phyloP scores from a whole-genome alignment of 1,139 yeast species.

The Scheffersomyces insectosa region DNA sequence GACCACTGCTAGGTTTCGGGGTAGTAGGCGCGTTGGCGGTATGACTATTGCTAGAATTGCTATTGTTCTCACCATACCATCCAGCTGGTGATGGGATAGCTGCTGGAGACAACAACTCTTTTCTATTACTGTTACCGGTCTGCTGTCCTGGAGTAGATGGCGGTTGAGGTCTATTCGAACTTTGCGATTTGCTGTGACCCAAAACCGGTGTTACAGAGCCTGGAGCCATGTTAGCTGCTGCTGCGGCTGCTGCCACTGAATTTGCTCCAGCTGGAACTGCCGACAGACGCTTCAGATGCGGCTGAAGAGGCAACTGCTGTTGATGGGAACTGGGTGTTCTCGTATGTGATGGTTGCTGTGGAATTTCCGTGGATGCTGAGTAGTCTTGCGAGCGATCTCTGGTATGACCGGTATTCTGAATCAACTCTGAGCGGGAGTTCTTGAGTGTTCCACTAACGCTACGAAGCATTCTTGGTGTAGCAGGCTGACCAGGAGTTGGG shows the following conservation, averaged over 20 bases:
- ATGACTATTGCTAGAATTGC: neutral
- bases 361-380: conserved; percentile 8
- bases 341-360: conserved; percentile 14
- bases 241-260: conserved; percentile 9
- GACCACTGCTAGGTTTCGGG: neutral
- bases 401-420: conserved; percentile 2
- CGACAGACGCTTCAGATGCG: conserved; percentile 9
- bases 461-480: conserved; percentile 79
- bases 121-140: conserved; percentile 4
- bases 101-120: conserved; percentile 28
- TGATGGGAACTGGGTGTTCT: conserved; percentile 23
- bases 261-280: conserved; percentile 7
- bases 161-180: conserved; percentile 5
- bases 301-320: conserved; percentile 9
- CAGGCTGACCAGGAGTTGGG: conserved; percentile 45
- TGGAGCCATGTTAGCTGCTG: conserved; percentile 13
- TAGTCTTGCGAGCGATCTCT: conserved; percentile 19
- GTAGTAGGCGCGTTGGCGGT: conserved; percentile 2
- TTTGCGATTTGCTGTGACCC: conserved; percentile 1
- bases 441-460: conserved; percentile 46
- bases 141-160: conserved; percentile 9
- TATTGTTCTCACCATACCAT: neutral
- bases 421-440: conserved; percentile 18
- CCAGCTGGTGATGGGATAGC: conserved; percentile 20
- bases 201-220: conserved; percentile 20